Evolutionary conservation across 208 protist species (phyloP).

Genomic region (Wallacemonas collosoma): DNA sequence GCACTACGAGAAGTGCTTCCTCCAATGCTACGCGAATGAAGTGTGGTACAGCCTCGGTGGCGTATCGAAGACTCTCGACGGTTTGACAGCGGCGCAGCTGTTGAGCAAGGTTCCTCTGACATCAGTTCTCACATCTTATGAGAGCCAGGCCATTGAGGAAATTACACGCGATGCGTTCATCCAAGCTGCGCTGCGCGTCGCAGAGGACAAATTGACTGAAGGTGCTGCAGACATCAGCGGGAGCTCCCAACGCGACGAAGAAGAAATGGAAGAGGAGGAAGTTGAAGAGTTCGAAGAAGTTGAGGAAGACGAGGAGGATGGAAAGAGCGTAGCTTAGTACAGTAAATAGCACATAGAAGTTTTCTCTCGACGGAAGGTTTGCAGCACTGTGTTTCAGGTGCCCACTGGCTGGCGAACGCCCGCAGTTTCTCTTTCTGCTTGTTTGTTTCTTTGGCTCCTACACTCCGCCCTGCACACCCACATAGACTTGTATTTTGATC

Average conservation of each 20-base stretch:
- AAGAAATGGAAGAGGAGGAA: background rate
- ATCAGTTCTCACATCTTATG: slow-evolving; percentile 34
- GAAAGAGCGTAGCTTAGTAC: background rate
- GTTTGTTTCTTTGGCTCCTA: slow-evolving; percentile 1
- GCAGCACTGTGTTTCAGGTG: background rate
- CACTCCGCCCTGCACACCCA: background rate
- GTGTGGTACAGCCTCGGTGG: slow-evolving; percentile 15
- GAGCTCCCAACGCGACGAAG: background rate
- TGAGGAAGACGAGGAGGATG: slow-evolving; percentile 15
- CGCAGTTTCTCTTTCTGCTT: background rate
- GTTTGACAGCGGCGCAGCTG: slow-evolving; percentile 1
- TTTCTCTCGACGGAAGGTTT: background rate
- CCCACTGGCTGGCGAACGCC: too few species aligned
- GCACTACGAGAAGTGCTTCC: slow-evolving; percentile 60
- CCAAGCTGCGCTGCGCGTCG: slow-evolving; percentile 34
- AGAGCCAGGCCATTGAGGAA: slow-evolving; percentile 39
- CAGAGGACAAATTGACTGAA: slow-evolving; percentile 17
- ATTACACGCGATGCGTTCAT: slow-evolving; percentile 45
- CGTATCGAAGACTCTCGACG: background rate
- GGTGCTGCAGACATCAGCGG: background rate
- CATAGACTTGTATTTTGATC: background rate
- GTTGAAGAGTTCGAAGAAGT: slow-evolving; percentile 13
- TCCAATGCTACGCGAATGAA: slow-evolving; percentile 40
- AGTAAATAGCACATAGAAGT: background rate
- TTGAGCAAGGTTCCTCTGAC: slow-evolving; percentile 33